Percentiles rank a stretch among this genome's conserved stretches.
phyloP scores from a whole-genome alignment of 805 yeast species.

The Metschnikowia drakensbergensis region DNA sequence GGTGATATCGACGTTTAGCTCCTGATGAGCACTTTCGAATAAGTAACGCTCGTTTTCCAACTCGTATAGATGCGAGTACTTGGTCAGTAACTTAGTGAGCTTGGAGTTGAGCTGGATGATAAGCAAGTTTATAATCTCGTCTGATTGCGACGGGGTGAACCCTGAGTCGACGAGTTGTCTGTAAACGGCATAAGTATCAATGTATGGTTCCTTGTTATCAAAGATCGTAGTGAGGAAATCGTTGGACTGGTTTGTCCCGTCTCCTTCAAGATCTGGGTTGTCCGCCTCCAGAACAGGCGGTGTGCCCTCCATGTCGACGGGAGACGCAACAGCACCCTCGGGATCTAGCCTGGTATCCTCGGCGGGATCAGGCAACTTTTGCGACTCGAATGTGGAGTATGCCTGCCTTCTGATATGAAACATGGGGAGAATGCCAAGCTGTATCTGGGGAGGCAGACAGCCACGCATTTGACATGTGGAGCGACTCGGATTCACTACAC shows the following conservation, averaged over 20 bases:
- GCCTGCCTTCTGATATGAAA: background rate
- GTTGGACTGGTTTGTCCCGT: constrained; percentile 14
- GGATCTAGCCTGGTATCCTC: background rate
- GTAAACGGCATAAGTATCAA: constrained; percentile 50
- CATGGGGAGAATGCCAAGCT: background rate
- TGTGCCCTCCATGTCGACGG: background rate
- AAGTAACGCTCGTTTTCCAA: constrained; percentile 84
- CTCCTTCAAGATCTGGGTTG: background rate
- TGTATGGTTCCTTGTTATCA: constrained; percentile 41
- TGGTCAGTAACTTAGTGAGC: constrained; percentile 40
- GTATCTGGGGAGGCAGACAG: background rate
- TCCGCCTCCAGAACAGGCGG: background rate
- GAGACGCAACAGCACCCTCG: background rate
- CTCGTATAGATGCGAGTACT: constrained; percentile 56
- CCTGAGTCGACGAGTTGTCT: constrained; percentile 52
- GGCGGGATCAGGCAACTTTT: background rate
- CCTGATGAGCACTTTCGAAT: constrained; percentile 90
- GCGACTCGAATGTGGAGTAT: background rate
- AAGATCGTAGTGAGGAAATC: constrained; percentile 56
- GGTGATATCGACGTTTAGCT: constrained; percentile 72
- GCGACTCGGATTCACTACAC: background rate
- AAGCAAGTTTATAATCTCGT: constrained; percentile 50
- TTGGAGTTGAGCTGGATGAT: constrained; percentile 41
- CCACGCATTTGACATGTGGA: background rate
- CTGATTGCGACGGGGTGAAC: constrained; percentile 59